Conservation (phyloP, 2,329 filamentous ascomycete genomes). For the Colletotrichum lupini region DNA sequence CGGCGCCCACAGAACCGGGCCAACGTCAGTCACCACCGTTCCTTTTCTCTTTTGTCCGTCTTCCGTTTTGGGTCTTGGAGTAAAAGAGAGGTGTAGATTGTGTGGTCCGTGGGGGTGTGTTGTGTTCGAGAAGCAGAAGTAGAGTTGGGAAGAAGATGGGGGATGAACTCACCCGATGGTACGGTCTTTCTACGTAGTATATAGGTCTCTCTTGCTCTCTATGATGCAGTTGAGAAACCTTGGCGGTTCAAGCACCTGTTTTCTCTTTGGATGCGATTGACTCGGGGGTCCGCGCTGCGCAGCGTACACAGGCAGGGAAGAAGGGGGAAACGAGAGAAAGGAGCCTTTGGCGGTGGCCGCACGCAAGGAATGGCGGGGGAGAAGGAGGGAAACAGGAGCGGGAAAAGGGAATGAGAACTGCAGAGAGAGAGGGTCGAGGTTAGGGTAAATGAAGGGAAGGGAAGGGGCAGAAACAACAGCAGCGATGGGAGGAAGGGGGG, state of each 20-base stretch:
- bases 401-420: not conserved
- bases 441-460: not conserved
- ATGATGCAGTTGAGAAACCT: not conserved
- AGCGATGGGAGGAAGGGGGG: not conserved
- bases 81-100: not conserved
- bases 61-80: not conserved
- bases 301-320: not conserved
- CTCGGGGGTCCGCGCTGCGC: not conserved
- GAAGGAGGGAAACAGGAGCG: not conserved
- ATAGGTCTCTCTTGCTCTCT: not conserved
- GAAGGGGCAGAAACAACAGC: not conserved
- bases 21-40: slow-evolving; percentile 15
- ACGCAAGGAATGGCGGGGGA: not conserved
- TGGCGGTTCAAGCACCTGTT: not conserved
- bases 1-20: slow-evolving; percentile 11
- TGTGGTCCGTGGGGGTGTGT: not conserved
- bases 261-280: not conserved
- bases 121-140: not conserved
- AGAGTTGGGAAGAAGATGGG: not conserved
- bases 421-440: not conserved
- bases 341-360: not conserved
- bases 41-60: not conserved
- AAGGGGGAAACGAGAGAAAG: not conserved
- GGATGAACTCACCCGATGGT: not conserved
- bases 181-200: not conserved